phyloP scores from a whole-genome alignment of 768 basidiomycete species.

The Amanita jacksonii region DNA sequence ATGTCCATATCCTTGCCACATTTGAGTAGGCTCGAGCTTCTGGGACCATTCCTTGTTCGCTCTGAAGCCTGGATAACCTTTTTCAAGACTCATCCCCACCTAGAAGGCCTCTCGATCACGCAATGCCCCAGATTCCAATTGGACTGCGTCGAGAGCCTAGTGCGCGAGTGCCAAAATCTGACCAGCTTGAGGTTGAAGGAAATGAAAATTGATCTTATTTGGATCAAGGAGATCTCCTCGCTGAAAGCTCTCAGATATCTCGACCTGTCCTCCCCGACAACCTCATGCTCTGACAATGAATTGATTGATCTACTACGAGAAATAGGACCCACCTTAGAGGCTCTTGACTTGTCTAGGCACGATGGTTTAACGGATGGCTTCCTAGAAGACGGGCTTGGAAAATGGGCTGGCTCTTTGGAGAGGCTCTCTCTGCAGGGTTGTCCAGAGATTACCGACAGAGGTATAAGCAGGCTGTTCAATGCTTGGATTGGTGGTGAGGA shows the following conservation, averaged over 20 bases:
- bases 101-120: slow-evolving; percentile 69
- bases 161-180: slow-evolving; percentile 41
- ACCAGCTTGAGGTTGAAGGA: slow-evolving; percentile 73
- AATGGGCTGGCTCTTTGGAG: slow-evolving; percentile 35
- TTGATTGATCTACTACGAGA: slow-evolving; percentile 44
- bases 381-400: slow-evolving; percentile 49
- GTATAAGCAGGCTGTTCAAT: slow-evolving; percentile 60
- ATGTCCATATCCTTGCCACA: slow-evolving; percentile 57
- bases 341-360: slow-evolving; percentile 69
- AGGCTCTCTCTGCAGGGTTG: slow-evolving; percentile 47
- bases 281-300: slow-evolving; percentile 45
- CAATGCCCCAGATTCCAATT: slow-evolving; percentile 84
- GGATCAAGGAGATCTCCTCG: too few relatives aligned
- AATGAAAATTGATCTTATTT: slow-evolving; percentile 25
- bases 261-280: slow-evolving; percentile 58
- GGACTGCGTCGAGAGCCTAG: slow-evolving; percentile 51
- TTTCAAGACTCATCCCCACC: slow-evolving; percentile 49
- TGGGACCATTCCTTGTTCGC: slow-evolving; percentile 83
- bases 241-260: slow-evolving; percentile 36
- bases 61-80: slow-evolving; percentile 65
- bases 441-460: slow-evolving; percentile 57
- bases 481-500: slow-evolving; percentile 29
- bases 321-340: slow-evolving; percentile 45
- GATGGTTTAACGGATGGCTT: slow-evolving; percentile 48
- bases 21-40: slow-evolving; percentile 66